These are phyloP conservation scores for Leccinellum luteum DNA, from an alignment of 768 basidiomycete species.

Conservation along the genomic window DNA sequence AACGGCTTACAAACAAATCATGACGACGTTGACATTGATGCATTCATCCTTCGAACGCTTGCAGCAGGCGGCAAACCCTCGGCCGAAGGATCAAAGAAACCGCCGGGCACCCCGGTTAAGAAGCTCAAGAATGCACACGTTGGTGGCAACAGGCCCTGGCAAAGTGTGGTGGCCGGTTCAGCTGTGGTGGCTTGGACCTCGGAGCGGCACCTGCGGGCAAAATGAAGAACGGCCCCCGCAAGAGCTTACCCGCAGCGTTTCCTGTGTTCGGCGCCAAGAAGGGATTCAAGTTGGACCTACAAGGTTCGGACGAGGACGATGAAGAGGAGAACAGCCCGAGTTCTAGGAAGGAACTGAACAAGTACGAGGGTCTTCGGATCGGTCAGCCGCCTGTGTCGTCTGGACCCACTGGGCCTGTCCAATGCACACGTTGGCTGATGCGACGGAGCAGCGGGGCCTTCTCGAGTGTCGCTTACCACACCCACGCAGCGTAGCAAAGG, in stretches of 20 bases:
- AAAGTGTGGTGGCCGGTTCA: conserved; percentile 68
- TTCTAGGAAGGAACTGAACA: conserved; percentile 44
- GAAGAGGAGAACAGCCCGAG: conserved; percentile 67
- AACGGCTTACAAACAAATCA: conserved; percentile 27
- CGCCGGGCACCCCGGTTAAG: conserved; percentile 84
- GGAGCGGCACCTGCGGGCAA: conserved; percentile 37
- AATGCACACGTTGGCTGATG: conserved; percentile 60
- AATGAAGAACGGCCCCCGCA: conserved; percentile 53
- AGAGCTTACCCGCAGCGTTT: conserved; percentile 76
- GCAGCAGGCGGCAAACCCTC: conserved; percentile 53
- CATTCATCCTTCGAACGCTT: conserved; percentile 71
- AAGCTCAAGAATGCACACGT: conserved; percentile 59
- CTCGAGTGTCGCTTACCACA: conserved; percentile 63
- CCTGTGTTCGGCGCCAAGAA: conserved; percentile 41
- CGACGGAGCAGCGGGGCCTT: conserved; percentile 79
- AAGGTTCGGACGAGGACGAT: conserved; percentile 59
- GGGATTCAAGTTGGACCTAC: conserved; percentile 17
- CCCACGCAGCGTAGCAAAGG: conserved; percentile 57
- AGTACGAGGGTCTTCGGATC: conserved; percentile 64
- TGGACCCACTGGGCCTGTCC: conserved; percentile 32
- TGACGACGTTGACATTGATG: conserved; percentile 52
- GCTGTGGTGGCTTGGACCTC: conserved; percentile 41
- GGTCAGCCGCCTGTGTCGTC: conserved; percentile 47
- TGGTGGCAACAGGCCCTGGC: conserved; percentile 67
- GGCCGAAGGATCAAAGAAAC: conserved; percentile 49